Conservation (phyloP, 306 rosid species). For the Macrotyloma uniflorum region DNA sequence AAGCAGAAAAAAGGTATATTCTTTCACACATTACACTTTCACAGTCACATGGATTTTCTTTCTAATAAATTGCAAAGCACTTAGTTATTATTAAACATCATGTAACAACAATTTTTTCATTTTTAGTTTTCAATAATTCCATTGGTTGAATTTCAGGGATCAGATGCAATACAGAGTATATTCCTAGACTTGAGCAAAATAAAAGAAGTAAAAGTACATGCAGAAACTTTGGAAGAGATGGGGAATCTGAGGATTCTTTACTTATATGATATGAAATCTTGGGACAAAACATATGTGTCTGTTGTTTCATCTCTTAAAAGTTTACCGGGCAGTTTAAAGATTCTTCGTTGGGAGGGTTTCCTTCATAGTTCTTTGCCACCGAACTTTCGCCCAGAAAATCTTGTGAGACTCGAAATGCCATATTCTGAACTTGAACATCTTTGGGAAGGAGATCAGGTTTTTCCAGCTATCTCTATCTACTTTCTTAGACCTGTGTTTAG, state of each 20-base stretch:
- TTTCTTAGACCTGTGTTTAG: neutral
- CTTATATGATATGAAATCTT: no score
- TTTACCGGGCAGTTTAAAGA: neutral
- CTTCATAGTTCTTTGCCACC: conserved; percentile 3
- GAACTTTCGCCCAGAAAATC: conserved; percentile 5
- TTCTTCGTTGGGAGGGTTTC: conserved; percentile 37
- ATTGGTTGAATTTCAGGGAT: conserved; percentile 30
- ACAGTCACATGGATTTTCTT: no score
- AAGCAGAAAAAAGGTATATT: conserved; percentile 31
- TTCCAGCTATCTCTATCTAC: neutral
- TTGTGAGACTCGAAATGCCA: conserved; percentile 30
- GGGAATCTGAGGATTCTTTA: no score
- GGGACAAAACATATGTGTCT: conserved; percentile 7
- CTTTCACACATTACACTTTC: no score
- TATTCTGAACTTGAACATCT: conserved; percentile 11
- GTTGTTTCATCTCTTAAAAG: neutral
- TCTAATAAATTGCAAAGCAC: neutral
- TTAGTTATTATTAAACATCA: neutral
- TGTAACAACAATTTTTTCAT: neutral
- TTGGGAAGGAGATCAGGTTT: conserved; percentile 37
- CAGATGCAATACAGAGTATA: conserved; percentile 32
- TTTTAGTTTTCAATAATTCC: neutral
- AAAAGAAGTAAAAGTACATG: neutral
- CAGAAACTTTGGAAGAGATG: conserved; percentile 29
- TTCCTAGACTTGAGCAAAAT: neutral